Evolutionary conservation across 2,329 filamentous ascomycete species (phyloP).

Genomic region (Dactylonectria estremocensis): DNA sequence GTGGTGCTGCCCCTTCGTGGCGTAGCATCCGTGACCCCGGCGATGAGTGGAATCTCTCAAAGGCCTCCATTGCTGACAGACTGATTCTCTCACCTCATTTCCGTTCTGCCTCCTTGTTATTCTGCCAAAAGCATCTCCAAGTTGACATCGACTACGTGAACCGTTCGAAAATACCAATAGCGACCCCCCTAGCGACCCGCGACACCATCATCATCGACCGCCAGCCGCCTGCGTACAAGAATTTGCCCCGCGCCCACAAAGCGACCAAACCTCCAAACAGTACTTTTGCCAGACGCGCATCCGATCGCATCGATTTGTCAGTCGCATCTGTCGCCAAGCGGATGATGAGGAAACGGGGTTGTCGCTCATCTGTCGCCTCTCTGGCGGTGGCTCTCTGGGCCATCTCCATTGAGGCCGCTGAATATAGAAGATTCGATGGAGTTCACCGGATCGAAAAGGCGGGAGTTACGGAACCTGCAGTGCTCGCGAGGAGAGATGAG

Average conservation of each 20-base stretch:
- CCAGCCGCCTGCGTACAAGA: background rate
- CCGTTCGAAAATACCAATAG: background rate
- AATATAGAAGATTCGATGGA: conserved; percentile 50
- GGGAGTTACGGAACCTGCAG: conserved; percentile 41
- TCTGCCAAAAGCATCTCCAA: background rate
- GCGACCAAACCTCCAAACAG: conserved; percentile 13
- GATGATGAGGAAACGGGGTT: conserved; percentile 44
- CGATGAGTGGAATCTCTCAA: conserved; percentile 35
- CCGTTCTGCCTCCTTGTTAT: conserved; percentile 20
- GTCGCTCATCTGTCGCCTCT: conserved; percentile 38
- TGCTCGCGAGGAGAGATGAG: conserved; percentile 37
- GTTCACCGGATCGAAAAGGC: conserved; percentile 52
- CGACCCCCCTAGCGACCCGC: background rate
- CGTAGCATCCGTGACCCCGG: conserved; percentile 46
- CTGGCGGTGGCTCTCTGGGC: conserved; percentile 42
- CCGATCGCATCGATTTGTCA: conserved; percentile 23
- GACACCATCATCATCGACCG: background rate
- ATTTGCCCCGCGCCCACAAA: background rate
- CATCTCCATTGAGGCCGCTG: conserved; percentile 41
- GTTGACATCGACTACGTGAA: background rate
- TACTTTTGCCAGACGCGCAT: conserved; percentile 30
- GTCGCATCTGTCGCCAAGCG: conserved; percentile 14
- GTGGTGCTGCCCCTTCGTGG: conserved; percentile 44
- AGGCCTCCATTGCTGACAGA: conserved; percentile 49
- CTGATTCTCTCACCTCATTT: conserved; percentile 33